phyloP scores from a whole-genome alignment of 2,329 filamentous ascomycete genomes.

The Diaporthe humulicola region DNA sequence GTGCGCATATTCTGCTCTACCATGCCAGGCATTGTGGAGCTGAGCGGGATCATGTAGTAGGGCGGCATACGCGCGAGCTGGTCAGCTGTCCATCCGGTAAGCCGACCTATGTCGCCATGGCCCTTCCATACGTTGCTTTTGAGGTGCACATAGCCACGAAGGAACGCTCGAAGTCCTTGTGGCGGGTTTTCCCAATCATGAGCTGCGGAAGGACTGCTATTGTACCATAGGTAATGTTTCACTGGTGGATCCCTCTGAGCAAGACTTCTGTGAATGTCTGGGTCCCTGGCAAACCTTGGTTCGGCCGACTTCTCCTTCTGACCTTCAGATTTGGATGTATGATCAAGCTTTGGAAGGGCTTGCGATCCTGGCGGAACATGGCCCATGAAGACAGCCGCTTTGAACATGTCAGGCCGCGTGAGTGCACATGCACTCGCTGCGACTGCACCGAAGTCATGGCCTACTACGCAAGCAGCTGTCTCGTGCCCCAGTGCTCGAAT shows the following conservation, averaged over 20 bases:
- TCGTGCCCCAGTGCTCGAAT: slow-evolving; percentile 68
- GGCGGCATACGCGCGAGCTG: slow-evolving; percentile 72
- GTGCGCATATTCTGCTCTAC: slow-evolving; percentile 67
- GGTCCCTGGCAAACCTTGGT: neutral
- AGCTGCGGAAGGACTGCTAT: slow-evolving; percentile 64
- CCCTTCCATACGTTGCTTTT: slow-evolving; percentile 72
- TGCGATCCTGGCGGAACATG: slow-evolving; percentile 72
- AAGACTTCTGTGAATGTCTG: slow-evolving; percentile 69
- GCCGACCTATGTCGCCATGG: slow-evolving; percentile 65
- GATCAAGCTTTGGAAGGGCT: neutral
- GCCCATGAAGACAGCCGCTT: slow-evolving; percentile 70
- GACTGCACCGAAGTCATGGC: slow-evolving; percentile 75
- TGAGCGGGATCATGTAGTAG: slow-evolving; percentile 76
- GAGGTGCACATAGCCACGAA: slow-evolving; percentile 77
- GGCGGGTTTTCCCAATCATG: slow-evolving; percentile 55
- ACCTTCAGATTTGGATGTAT: neutral
- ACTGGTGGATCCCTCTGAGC: slow-evolving; percentile 66
- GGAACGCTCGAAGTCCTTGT: slow-evolving; percentile 65
- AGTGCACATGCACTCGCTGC: slow-evolving; percentile 70
- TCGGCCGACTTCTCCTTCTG: fast-evolving
- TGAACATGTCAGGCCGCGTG: slow-evolving; percentile 75
- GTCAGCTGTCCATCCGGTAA: slow-evolving; percentile 67
- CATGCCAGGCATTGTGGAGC: slow-evolving; percentile 69
- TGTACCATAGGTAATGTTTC: slow-evolving; percentile 80
- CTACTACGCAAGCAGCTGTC: slow-evolving; percentile 65